Evolutionary conservation across 306 rosid species (phyloP).

Genomic region (Corylus avellana): DNA sequence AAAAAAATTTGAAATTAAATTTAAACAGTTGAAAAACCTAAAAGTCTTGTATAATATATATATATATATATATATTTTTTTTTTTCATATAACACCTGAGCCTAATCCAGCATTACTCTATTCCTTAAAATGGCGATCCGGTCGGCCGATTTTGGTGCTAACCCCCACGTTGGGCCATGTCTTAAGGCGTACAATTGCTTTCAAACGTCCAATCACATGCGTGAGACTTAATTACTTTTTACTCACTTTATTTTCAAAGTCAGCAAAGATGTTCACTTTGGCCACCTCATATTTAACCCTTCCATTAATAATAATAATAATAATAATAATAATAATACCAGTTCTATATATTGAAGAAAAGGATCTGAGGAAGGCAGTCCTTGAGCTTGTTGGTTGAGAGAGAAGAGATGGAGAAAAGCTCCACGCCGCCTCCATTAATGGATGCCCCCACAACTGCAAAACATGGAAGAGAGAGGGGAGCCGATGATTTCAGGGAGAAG

Average conservation of each 20-base stretch:
- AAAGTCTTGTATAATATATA: too few species aligned
- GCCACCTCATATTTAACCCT: background rate
- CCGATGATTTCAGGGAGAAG: conserved; percentile 23
- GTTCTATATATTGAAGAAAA: conserved; percentile 35
- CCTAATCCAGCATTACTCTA: too few species aligned
- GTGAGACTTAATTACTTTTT: background rate
- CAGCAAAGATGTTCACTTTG: background rate
- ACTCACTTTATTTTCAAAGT: conserved; percentile 9
- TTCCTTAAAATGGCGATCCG: conserved; percentile 13
- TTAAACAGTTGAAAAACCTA: too few species aligned
- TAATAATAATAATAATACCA: background rate
- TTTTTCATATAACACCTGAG: too few species aligned
- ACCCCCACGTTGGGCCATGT: background rate
- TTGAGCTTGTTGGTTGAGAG: background rate
- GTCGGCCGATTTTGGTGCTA: conserved; percentile 20
- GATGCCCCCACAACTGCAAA: background rate
- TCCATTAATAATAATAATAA: too few species aligned
- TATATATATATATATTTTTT: too few species aligned
- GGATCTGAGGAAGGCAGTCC: conserved; percentile 17
- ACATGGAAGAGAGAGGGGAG: conserved; percentile 17
- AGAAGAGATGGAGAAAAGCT: conserved; percentile 37
- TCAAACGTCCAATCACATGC: conserved; percentile 22
- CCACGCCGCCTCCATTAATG: conserved; percentile 9
- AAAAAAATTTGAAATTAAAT: too few species aligned
- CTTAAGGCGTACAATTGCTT: conserved; percentile 49